phyloP scores from a whole-genome alignment of 345 rosid genomes.

The Raphanus sativus region DNA sequence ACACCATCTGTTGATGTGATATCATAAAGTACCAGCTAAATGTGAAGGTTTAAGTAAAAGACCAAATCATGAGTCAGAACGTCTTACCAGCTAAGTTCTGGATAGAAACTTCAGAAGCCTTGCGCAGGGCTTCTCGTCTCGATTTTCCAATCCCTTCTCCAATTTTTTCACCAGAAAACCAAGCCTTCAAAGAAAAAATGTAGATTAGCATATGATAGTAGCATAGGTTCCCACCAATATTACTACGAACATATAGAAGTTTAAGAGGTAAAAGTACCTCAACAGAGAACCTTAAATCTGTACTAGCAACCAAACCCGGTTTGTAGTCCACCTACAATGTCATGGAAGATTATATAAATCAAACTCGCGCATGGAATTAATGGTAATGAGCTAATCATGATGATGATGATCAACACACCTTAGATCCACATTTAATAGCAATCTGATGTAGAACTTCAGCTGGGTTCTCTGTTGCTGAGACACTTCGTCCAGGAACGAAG shows the following conservation, averaged over 20 bases:
- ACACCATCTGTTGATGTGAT: slow-evolving; percentile 20
- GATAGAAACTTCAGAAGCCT: slow-evolving; percentile 80
- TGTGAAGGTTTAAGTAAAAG: slow-evolving; percentile 7
- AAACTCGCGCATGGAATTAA: not conserved
- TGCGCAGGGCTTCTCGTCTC: slow-evolving; percentile 78
- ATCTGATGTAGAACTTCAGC: slow-evolving; percentile 67
- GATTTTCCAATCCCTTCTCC: slow-evolving; percentile 86
- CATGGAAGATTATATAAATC: slow-evolving; percentile 21
- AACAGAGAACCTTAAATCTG: slow-evolving; percentile 69
- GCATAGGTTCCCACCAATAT: slow-evolving; percentile 16
- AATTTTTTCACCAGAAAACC: slow-evolving; percentile 80
- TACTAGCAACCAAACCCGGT: slow-evolving; percentile 61
- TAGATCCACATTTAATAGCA: slow-evolving; percentile 83
- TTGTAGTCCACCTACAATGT: slow-evolving; percentile 77
- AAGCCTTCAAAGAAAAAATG: slow-evolving; percentile 52
- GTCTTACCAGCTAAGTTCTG: slow-evolving; percentile 72
- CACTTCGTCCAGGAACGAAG: slow-evolving; percentile 59
- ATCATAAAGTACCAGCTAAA: slow-evolving; percentile 2
- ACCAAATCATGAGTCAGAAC: slow-evolving; percentile 6
- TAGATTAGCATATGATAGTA: not conserved
- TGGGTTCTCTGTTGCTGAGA: slow-evolving; percentile 58
- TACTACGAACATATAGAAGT: slow-evolving; percentile 11
- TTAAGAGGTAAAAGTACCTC: slow-evolving; percentile 56
- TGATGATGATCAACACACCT: slow-evolving; percentile 46
- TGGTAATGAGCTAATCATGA: not conserved